phyloP scores from a whole-genome alignment of 352 stramenopile species.

The Phytopythium litorale region DNA sequence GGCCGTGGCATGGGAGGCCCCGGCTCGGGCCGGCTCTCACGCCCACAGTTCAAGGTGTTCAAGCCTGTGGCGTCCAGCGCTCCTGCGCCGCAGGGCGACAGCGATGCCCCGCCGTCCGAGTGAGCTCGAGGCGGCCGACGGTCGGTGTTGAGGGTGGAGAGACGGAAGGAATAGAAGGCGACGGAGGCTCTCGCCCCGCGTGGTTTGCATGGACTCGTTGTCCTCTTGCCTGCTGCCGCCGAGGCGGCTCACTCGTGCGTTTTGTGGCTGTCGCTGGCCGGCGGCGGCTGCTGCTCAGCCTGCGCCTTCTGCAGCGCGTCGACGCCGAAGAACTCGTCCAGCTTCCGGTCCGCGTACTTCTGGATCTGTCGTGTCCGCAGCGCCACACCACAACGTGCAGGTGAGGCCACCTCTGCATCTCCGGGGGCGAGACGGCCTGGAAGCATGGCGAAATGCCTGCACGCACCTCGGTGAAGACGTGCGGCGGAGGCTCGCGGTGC shows the following conservation, averaged over 20 bases:
- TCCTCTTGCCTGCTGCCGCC: background rate
- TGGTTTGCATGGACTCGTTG: background rate
- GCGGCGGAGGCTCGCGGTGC: constrained; percentile 41
- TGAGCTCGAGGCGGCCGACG: background rate
- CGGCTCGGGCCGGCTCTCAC: constrained; percentile 29
- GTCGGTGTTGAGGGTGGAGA: background rate
- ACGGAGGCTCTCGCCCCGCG: background rate
- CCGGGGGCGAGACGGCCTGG: no score
- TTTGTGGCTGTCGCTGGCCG: background rate
- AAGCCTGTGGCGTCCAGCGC: constrained; percentile 48
- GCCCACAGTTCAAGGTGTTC: constrained; percentile 86
- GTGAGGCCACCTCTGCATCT: no score
- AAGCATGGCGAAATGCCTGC: no score
- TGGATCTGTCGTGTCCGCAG: constrained; percentile 38
- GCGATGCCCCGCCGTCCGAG: background rate
- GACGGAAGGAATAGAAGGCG: background rate
- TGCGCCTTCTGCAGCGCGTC: constrained; percentile 52
- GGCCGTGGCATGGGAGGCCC: constrained; percentile 3
- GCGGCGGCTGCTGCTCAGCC: background rate
- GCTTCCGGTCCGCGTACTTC: constrained; percentile 71
- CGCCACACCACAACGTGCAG: background rate
- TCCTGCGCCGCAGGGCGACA: constrained; percentile 15
- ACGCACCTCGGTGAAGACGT: constrained; percentile 74
- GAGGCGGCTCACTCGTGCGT: background rate
- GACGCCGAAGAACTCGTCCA: constrained; percentile 88